Evolutionary conservation across 129 eudicot genomes (phyloP), one percentile per base, ranked within the genome.

Genomic region (Pittosporum tobira): DNA sequence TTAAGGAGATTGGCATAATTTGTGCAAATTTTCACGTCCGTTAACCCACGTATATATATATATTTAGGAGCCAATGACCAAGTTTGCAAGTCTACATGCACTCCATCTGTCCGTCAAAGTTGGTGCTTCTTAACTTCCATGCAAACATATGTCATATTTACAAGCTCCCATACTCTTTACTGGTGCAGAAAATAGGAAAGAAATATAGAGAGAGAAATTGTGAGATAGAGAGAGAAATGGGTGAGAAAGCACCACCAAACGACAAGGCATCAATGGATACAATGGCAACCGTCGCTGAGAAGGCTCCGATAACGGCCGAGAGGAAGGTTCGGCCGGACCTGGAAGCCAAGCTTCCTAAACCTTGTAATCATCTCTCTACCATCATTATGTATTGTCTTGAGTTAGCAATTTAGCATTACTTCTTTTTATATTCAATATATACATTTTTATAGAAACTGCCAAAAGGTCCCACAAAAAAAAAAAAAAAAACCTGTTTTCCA

Each of bases 321-420:
- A 51, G 86, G 50, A 68, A 48, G 73, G 61, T 75, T 40, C 65
- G 65, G 2, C 20, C 67, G 0, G 86, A 80, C 51, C 78, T 80
- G 9, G 81, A 80, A 43, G 53, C 69, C 46, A 72, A 61, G 28
- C 76, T 80, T 48, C 82, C 82, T 24, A 80, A 75, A 30, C 79
- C 86, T 20, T 80, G 86, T 80, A 72, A 2, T 69, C 61, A 36
- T 21, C 52, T 42, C 36, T n/a, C 47, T 24, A 19, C 6, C 7
- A 28, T 27, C 3, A 1, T 24, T 38, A 30, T 19, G 2, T 12
- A 16, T 4, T 18, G 1, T 2, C 5, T 47, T 14, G 12, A 21
- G 5, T 47, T 50, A 10, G 5, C 23, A 14, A 7, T 8, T 20
- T 21, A 1, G n/a, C 6, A 1, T 4, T 20, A 10, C 23, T 14